Conservation (phyloP, 768 basidiomycete genomes). For the Mycena belliarum region DNA sequence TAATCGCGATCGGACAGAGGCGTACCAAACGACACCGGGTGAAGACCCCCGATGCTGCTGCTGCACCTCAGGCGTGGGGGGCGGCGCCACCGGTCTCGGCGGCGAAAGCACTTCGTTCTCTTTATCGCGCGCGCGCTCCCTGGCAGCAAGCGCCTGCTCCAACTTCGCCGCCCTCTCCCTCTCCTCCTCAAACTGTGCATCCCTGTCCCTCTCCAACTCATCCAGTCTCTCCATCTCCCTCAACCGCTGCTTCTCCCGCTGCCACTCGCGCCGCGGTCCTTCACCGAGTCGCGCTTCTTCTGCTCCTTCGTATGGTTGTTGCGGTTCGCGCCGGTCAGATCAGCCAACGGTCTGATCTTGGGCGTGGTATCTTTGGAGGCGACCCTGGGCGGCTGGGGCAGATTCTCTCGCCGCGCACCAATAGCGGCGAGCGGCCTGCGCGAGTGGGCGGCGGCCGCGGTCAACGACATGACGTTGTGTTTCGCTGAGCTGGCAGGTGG, state of each 20-base stretch:
- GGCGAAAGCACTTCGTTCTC: conserved; percentile 23
- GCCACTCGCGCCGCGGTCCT: conserved; percentile 73
- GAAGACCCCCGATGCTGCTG: neutral
- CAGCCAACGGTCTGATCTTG: conserved; percentile 37
- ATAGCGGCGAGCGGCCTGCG: conserved; percentile 36
- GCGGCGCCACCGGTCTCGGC: conserved; percentile 15
- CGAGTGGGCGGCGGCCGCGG: conserved; percentile 16
- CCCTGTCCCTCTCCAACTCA: conserved; percentile 55
- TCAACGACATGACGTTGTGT: conserved; percentile 40
- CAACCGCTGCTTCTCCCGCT: conserved; percentile 66
- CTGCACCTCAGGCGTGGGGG: conserved; percentile 16
- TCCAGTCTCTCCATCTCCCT: conserved; percentile 67
- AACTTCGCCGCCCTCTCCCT: conserved; percentile 30
- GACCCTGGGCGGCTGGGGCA: conserved; percentile 22
- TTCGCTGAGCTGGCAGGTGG: conserved; percentile 38
- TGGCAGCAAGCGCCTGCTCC: conserved; percentile 17
- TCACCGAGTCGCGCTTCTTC: conserved; percentile 47
- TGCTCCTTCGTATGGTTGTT: conserved; percentile 26
- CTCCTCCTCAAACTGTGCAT: conserved; percentile 42
- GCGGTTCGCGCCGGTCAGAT: conserved; percentile 39
- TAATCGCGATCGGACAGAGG: too few species aligned
- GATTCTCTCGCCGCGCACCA: conserved; percentile 28
- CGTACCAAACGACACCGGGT: too few species aligned
- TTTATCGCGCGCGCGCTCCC: conserved; percentile 30
- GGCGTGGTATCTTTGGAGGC: conserved; percentile 25